Percentiles rank a stretch among this genome's conserved stretches.
Conservation (phyloP, 352 stramenopile genomes). For the Globisporangium okanoganense region DNA sequence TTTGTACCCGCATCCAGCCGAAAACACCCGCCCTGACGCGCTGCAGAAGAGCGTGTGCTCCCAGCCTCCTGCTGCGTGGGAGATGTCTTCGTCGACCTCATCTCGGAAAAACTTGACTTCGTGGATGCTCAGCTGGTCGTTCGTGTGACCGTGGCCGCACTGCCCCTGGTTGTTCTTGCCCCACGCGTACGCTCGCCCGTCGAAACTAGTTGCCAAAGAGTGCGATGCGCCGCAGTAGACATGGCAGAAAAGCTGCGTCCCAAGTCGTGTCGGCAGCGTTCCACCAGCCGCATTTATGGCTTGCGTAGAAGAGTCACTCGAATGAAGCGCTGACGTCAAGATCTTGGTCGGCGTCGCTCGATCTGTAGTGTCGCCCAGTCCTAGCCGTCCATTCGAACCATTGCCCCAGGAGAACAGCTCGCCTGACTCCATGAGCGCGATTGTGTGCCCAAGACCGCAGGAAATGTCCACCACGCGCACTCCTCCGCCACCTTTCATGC, state of each 20-base stretch:
- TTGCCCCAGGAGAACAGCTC: slow-evolving; percentile 83
- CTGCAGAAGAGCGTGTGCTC: slow-evolving; percentile 80
- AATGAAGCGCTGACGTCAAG: not conserved
- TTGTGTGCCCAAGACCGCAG: slow-evolving; percentile 62
- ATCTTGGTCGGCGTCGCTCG: slow-evolving; percentile 41
- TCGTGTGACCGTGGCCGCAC: slow-evolving; percentile 73
- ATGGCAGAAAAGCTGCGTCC: slow-evolving; percentile 20
- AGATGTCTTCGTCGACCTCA: slow-evolving; percentile 40
- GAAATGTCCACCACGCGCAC: slow-evolving; percentile 44
- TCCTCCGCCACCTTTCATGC: slow-evolving; percentile 37
- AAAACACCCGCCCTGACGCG: slow-evolving; percentile 60
- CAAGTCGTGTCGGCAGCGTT: not conserved
- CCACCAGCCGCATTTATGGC: not conserved
- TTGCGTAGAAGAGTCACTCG: not conserved
- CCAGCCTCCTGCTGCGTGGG: slow-evolving; percentile 67
- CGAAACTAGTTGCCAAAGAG: slow-evolving; percentile 54
- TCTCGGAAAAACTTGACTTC: slow-evolving; percentile 55
- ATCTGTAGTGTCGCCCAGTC: slow-evolving; percentile 75
- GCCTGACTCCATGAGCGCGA: slow-evolving; percentile 57
- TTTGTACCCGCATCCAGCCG: slow-evolving; percentile 80
- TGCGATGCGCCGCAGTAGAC: slow-evolving; percentile 79
- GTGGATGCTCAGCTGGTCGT: slow-evolving; percentile 57
- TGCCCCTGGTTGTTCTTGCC: slow-evolving; percentile 88
- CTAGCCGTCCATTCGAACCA: slow-evolving; percentile 79
- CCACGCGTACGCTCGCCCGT: slow-evolving; percentile 61